Conservation (phyloP, 2,329 filamentous ascomycete species). For the Colletotrichum sp. region DNA sequence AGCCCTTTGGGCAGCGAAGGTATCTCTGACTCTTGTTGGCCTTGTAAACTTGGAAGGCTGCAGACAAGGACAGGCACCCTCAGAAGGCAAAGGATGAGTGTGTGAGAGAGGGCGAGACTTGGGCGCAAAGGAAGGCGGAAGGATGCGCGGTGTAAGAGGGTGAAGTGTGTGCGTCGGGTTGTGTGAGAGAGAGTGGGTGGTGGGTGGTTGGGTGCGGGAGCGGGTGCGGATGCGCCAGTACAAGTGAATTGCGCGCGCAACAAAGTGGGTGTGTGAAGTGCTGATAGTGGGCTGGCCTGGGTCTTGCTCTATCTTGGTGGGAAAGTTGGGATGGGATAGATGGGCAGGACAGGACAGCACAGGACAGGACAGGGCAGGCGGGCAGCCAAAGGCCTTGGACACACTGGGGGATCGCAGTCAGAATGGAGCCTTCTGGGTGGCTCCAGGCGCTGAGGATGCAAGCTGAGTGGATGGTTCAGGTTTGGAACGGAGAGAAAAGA, state of each 20-base stretch:
- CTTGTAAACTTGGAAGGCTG: conserved; percentile 4
- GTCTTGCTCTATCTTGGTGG: neutral
- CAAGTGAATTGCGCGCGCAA: conserved; percentile 6
- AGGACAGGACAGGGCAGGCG: neutral
- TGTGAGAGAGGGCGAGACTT: neutral
- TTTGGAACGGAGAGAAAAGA: conserved; percentile 2
- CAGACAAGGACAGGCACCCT: neutral
- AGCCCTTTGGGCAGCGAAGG: neutral
- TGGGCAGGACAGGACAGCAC: neutral
- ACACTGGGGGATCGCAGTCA: conserved; percentile 10
- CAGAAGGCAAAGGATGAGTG: neutral
- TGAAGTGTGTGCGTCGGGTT: conserved; percentile 13
- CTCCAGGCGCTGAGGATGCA: neutral
- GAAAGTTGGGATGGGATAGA: neutral
- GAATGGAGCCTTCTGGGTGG: conserved; percentile 5
- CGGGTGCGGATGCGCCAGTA: conserved; percentile 15
- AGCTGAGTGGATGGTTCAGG: neutral
- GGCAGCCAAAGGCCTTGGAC: neutral
- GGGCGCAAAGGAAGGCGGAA: conserved; percentile 2
- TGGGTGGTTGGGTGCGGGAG: conserved; percentile 13
- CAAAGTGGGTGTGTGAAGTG: neutral
- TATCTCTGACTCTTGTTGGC: neutral
- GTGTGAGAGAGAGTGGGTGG: neutral
- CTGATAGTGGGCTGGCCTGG: neutral
- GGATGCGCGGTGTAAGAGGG: conserved; percentile 8